Evolutionary conservation across 495 filamentous ascomycete species (phyloP), one percentile per base, ranked within the genome.

Genomic region (Penicillium manginii): DNA sequence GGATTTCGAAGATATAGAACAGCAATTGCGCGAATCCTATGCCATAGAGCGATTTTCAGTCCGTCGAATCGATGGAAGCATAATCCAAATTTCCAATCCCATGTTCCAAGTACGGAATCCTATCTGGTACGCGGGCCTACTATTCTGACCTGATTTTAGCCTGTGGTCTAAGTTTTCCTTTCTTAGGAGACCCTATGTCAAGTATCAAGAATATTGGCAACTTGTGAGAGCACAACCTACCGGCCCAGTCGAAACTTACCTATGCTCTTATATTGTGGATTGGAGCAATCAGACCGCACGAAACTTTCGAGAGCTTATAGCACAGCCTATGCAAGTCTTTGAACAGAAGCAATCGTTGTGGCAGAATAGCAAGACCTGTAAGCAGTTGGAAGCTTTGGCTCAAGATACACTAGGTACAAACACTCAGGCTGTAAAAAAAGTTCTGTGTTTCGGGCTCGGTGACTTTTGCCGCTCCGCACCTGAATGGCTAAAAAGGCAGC

Each of bases 391-490:
- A 65, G 43, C 63, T 42, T 61, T 72, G 32, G 59, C 76, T 52
- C 56, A 60, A 54, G 57, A 66, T 59, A 12, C 65, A 54, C 55
- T 74, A 29, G 50, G 56, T 58, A 65, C 47, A 52, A 68, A 57
- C 37, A 72, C 52, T n/a, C n/a, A n/a, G n/a, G n/a, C n/a, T 43
- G 63, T 70, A 55, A 74, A 70, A 43, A 74, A 77, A 54, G 59
- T 77, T 58, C 52, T 77, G 35, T 77, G 74, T 58, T 77, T 75
- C 42, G 71, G 71, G 43, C 61, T 77, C 47, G 71, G 74, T 59
- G 69, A 77, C 53, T 64, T 75, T 57, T 67, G 63, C 59, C 63
- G 54, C 56, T 60, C 66, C 52, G 64, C 66, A 14, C 64, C 68
- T 59, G 61, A 72, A 50, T 72, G 68, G 70, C 55, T 66, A 42